These are phyloP conservation scores for Ophiocordyceps camponoti-floridani DNA, from an alignment of 2,329 filamentous ascomycete genomes.

Conservation along the genomic window DNA sequence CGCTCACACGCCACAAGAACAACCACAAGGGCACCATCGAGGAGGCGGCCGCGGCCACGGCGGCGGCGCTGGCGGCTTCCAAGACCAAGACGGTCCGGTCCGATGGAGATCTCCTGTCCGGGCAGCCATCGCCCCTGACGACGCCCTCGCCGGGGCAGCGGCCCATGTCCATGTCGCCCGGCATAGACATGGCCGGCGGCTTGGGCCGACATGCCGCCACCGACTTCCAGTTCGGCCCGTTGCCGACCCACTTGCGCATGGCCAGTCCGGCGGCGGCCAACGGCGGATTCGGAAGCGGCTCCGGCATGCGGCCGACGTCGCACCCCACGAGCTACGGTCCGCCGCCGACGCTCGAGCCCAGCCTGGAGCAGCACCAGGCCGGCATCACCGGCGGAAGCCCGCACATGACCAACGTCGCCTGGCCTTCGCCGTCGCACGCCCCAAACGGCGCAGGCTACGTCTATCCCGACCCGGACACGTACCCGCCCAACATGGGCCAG, in stretches of 20 bases:
- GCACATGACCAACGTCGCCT: slow-evolving; percentile 65
- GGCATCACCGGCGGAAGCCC: slow-evolving; percentile 68
- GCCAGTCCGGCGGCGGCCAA: slow-evolving; percentile 52
- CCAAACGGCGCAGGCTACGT: no score
- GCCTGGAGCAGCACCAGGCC: slow-evolving; percentile 56
- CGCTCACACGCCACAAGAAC: slow-evolving; percentile 86
- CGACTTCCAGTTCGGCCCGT: slow-evolving; percentile 61
- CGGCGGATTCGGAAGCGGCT: slow-evolving; percentile 26
- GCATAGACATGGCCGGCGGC: slow-evolving; percentile 51
- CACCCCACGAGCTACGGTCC: slow-evolving; percentile 73
- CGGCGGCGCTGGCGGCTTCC: slow-evolving; percentile 56
- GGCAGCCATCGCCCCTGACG: slow-evolving; percentile 54
- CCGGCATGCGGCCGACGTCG: slow-evolving; percentile 54
- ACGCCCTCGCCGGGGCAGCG: slow-evolving; percentile 75
- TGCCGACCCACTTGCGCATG: slow-evolving; percentile 69
- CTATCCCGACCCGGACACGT: slow-evolving; percentile 70
- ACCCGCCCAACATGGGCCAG: slow-evolving; percentile 42
- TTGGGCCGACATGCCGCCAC: slow-evolving; percentile 45
- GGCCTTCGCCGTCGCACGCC: slow-evolving; percentile 69
- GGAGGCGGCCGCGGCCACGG: slow-evolving; percentile 77
- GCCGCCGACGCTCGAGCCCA: slow-evolving; percentile 71
- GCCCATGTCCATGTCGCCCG: slow-evolving; percentile 62
- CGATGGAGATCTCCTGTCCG: slow-evolving; percentile 53
- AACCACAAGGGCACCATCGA: slow-evolving; percentile 91
- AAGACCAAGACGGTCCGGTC: slow-evolving; percentile 33